Evolutionary conservation across 2,329 filamentous ascomycete species (phyloP).

Genomic region (Ophiostoma himal-ulmi): DNA sequence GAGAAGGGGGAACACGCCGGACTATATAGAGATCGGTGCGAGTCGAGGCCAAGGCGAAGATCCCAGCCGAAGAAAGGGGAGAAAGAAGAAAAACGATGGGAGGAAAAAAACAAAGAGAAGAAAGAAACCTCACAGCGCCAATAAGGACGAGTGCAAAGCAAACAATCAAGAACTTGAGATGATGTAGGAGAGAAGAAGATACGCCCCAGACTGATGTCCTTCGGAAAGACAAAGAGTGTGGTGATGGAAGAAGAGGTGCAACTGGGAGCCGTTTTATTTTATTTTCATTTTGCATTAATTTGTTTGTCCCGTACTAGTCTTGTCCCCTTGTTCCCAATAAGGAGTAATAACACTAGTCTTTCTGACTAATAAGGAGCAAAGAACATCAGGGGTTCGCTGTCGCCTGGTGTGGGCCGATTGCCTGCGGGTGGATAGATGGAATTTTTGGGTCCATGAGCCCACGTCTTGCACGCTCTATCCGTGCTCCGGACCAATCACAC

Average conservation of each 20-base stretch:
- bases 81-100: constrained; percentile 7
- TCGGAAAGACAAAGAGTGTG: constrained; percentile 13
- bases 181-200: constrained; percentile 10
- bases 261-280: constrained; percentile 18
- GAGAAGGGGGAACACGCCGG: constrained; percentile 4
- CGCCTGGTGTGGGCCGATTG: constrained; percentile 14
- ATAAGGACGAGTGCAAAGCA: constrained; percentile 5
- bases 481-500: constrained; percentile 26
- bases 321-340: constrained; percentile 4
- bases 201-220: constrained; percentile 19
- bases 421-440: constrained; percentile 9
- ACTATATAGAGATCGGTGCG: constrained; percentile 9
- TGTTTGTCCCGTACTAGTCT: background rate
- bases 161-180: background rate
- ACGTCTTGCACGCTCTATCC: constrained; percentile 24
- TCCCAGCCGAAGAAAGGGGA: constrained; percentile 14
- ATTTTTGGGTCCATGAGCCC: constrained; percentile 27
- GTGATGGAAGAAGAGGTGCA: constrained; percentile 15
- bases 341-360: constrained; percentile 2
- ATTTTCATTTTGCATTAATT: constrained; percentile 18
- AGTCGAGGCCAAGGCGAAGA: constrained; percentile 13
- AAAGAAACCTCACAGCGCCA: constrained; percentile 12
- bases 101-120: constrained; percentile 4
- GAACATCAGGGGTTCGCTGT: constrained; percentile 14
- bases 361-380: constrained; percentile 11